phyloP scores from a whole-genome alignment of 2,329 filamentous ascomycete species.

The Sporothrix curviconia region DNA sequence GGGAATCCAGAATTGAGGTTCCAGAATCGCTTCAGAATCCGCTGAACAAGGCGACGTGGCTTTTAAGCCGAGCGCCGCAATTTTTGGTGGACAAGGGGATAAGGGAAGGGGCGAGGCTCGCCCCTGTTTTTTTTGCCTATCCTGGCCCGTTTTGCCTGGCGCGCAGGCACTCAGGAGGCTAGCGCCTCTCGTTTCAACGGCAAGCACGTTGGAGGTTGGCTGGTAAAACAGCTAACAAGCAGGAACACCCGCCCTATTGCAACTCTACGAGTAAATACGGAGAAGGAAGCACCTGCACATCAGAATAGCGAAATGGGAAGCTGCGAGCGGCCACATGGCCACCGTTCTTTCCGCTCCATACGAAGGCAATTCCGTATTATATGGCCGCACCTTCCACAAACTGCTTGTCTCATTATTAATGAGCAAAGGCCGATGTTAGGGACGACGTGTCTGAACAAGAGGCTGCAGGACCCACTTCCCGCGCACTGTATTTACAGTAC shows the following conservation, averaged over 20 bases:
- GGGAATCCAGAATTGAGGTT: slow-evolving; percentile 5
- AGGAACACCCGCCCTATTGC: background rate
- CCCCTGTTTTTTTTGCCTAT: background rate
- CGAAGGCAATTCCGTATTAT: too few relatives aligned
- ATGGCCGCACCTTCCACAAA: too few relatives aligned
- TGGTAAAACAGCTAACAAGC: background rate
- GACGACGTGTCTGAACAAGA: too few relatives aligned
- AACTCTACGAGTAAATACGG: background rate
- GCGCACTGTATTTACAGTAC: background rate
- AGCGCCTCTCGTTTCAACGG: slow-evolving; percentile 8
- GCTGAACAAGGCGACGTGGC: slow-evolving; percentile 18
- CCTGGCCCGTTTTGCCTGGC: background rate
- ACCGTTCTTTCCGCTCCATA: background rate
- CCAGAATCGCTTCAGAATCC: slow-evolving; percentile 1
- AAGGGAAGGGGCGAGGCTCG: background rate
- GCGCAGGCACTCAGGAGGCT: slow-evolving; percentile 1
- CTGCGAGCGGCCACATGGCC: too few relatives aligned
- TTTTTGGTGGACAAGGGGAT: background rate
- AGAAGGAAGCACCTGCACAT: background rate
- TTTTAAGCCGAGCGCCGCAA: slow-evolving; percentile 8
- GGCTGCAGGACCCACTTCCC: background rate
- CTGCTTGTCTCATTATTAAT: too few relatives aligned
- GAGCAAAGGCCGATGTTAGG: too few relatives aligned
- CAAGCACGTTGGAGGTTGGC: background rate
- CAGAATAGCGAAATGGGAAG: background rate